A percentile compares a stretch with the other conserved stretches of the same genome.
Evolutionary conservation across 192 early-diverging fungal genomes (phyloP).

Genomic region (Linnemannia schmuckeri): DNA sequence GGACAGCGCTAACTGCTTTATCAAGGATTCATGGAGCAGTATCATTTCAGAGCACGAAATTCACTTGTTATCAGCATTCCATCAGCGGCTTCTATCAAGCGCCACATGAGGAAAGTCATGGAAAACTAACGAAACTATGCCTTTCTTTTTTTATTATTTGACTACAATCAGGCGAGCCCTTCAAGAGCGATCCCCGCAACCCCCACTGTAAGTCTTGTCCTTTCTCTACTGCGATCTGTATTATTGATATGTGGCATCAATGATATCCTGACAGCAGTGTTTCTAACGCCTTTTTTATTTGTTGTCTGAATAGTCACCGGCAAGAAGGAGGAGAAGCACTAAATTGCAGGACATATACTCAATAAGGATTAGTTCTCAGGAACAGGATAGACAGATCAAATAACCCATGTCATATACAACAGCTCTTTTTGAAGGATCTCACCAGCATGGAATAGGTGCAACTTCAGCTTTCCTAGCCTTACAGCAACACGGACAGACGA

Average conservation of each 20-base stretch:
- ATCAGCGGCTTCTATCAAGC: too few relatives aligned
- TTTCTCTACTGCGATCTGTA: not conserved
- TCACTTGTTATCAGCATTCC: too few relatives aligned
- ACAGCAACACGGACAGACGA: not conserved
- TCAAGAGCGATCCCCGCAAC: constrained; percentile 71
- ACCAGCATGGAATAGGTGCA: not conserved
- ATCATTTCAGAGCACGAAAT: too few relatives aligned
- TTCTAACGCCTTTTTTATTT: not conserved
- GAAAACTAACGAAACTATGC: not conserved
- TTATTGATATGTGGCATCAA: not conserved
- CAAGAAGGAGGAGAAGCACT: constrained; percentile 57
- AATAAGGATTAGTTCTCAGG: too few relatives aligned
- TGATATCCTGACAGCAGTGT: not conserved
- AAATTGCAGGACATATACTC: constrained; percentile 17
- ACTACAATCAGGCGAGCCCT: constrained; percentile 53
- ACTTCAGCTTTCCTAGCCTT: not conserved
- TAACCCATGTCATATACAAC: not conserved
- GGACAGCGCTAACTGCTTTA: too few relatives aligned
- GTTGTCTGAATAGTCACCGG: constrained; percentile 33
- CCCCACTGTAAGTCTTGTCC: constrained; percentile 59
- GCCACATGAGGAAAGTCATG: not conserved
- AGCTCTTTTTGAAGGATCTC: not conserved
- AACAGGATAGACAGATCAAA: not conserved
- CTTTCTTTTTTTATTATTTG: not conserved
- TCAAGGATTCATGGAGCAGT: too few relatives aligned